phyloP scores from a whole-genome alignment of 2,329 filamentous ascomycete species.

The Colletotrichum musae region DNA sequence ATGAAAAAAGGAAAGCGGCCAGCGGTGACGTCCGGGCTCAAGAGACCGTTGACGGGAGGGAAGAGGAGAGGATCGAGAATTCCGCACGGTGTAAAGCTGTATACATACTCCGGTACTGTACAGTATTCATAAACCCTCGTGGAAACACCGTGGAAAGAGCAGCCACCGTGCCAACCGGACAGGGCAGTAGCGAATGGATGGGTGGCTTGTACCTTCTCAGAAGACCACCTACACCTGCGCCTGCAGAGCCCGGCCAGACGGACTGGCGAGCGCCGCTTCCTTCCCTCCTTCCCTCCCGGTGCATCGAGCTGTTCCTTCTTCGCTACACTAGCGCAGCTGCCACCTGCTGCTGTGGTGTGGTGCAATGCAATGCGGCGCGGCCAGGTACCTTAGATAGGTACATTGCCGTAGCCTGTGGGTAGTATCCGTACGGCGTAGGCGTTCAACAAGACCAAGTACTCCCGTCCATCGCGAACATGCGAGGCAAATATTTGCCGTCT shows the following conservation, averaged over 20 bases:
- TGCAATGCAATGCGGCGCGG: too few relatives aligned
- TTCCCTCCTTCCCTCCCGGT: slow-evolving; percentile 1
- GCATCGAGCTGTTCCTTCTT: slow-evolving; percentile 2
- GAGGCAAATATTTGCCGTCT: too few relatives aligned
- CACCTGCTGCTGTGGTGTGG: background rate
- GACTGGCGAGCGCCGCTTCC: slow-evolving; percentile 25
- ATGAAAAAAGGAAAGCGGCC: slow-evolving; percentile 26
- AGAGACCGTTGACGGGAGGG: background rate
- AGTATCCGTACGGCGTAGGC: too few relatives aligned
- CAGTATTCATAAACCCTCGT: background rate
- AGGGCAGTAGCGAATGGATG: background rate
- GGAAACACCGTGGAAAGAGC: slow-evolving; percentile 1
- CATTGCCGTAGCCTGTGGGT: too few relatives aligned
- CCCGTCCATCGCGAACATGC: too few relatives aligned
- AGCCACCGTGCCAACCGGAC: slow-evolving; percentile 13
- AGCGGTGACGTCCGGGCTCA: slow-evolving; percentile 22
- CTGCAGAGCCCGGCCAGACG: slow-evolving; percentile 22
- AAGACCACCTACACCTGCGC: background rate
- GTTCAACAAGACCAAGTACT: too few relatives aligned
- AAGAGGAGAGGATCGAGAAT: slow-evolving; percentile 1
- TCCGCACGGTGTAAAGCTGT: background rate
- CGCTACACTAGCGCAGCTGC: background rate
- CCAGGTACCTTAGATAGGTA: too few relatives aligned
- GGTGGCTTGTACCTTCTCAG: too few relatives aligned
- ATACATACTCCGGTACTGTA: background rate